These are phyloP conservation scores for Aspergillus candidus DNA, from an alignment of 2,329 filamentous ascomycete species.

Conservation along the genomic window DNA sequence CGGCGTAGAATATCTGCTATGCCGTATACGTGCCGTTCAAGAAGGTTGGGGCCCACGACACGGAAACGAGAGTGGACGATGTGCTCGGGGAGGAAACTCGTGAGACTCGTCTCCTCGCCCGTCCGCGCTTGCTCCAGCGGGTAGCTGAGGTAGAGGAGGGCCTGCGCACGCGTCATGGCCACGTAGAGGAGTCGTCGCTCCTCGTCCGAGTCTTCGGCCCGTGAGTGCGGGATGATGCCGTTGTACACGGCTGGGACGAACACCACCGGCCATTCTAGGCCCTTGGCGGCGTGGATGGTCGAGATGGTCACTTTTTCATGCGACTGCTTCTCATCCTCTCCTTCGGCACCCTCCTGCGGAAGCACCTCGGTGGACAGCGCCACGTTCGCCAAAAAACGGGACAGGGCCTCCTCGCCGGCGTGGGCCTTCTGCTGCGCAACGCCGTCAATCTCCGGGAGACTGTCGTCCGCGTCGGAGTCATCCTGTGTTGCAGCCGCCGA, in stretches of 20 bases:
- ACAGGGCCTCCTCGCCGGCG: slow-evolving; percentile 57
- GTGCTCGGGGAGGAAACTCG: slow-evolving; percentile 61
- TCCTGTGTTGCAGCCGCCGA: slow-evolving; percentile 49
- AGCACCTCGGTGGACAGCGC: slow-evolving; percentile 70
- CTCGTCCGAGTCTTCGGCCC: slow-evolving; percentile 79
- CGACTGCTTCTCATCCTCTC: slow-evolving; percentile 42
- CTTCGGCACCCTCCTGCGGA: slow-evolving; percentile 47
- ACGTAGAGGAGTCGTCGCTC: slow-evolving; percentile 88
- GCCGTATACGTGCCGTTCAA: slow-evolving; percentile 55
- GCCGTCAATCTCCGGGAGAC: slow-evolving; percentile 62
- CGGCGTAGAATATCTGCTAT: slow-evolving; percentile 67
- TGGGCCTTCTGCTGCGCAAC: slow-evolving; percentile 55
- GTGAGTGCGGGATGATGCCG: slow-evolving; percentile 82
- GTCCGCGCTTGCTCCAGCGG: slow-evolving; percentile 61
- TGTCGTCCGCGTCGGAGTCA: slow-evolving; percentile 50
- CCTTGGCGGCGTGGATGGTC: slow-evolving; percentile 94
- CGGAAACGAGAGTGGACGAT: slow-evolving; percentile 50
- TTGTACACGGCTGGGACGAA: slow-evolving; percentile 88
- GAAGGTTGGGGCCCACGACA: slow-evolving; percentile 64
- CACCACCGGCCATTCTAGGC: slow-evolving; percentile 91
- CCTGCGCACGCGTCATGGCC: slow-evolving; percentile 90
- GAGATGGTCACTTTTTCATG: slow-evolving; percentile 72
- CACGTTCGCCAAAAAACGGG: slow-evolving; percentile 82
- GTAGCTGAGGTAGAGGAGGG: slow-evolving; percentile 76
- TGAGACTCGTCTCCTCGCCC: slow-evolving; percentile 58